Percentiles rank a stretch among this genome's conserved stretches.
Conservation (phyloP, 768 basidiomycete species). For the Tubosaeta sp. region DNA sequence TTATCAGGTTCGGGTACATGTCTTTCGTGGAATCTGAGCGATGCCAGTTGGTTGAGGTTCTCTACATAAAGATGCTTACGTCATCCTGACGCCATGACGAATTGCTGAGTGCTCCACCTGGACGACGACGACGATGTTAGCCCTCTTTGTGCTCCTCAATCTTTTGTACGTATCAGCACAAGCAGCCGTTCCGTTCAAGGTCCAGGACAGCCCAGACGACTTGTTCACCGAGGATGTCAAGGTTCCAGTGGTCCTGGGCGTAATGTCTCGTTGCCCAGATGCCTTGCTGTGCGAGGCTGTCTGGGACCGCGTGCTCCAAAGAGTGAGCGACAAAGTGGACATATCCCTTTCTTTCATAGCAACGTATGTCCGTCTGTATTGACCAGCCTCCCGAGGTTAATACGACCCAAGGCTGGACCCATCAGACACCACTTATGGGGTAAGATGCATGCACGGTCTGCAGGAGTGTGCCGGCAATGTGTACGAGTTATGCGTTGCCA, state of each 20-base stretch:
- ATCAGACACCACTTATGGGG: constrained; percentile 70
- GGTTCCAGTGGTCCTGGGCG: constrained; percentile 52
- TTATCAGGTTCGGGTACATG: constrained; percentile 10
- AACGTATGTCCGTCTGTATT: constrained; percentile 44
- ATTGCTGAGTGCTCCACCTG: constrained; percentile 1
- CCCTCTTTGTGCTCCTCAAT: constrained; percentile 14
- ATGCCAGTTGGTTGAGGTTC: not conserved
- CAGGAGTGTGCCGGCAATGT: constrained; percentile 86
- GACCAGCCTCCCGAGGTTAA: constrained; percentile 10
- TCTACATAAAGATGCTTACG: constrained; percentile 13
- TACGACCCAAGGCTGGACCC: constrained; percentile 47
- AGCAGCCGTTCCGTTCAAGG: constrained; percentile 16
- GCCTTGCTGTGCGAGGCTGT: constrained; percentile 76
- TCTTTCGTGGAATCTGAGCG: constrained; percentile 5
- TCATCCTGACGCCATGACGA: constrained; percentile 25
- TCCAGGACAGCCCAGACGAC: constrained; percentile 19
- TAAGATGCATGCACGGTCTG: constrained; percentile 74
- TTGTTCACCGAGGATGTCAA: constrained; percentile 26
- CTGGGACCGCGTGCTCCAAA: constrained; percentile 66
- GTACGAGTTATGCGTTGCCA: constrained; percentile 78
- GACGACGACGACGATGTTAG: constrained; percentile 20
- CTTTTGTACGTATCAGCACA: constrained; percentile 8
- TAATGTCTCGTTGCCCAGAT: constrained; percentile 77
- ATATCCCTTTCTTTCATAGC: constrained; percentile 72
- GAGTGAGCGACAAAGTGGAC: constrained; percentile 61